Base-by-base conservation (phyloP, 129 eudicot genomes). In the Glebionis coronaria region DNA sequence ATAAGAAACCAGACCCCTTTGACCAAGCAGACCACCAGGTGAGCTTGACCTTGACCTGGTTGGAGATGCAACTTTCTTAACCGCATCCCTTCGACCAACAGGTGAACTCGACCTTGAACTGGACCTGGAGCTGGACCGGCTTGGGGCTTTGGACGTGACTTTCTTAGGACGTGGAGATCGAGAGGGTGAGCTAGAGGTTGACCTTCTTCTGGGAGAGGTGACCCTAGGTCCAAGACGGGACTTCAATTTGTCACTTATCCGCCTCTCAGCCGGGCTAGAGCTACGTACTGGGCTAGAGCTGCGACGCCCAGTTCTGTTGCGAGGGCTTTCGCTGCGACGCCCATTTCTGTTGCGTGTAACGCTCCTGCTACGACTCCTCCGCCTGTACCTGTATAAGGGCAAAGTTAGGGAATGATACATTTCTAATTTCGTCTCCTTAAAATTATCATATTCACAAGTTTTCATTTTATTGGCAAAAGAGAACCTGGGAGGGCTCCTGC, bases 1-100 rank as follows among this genome's bases (percentile, higher is more conserved):
- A 76, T 93, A 93, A 1, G 99, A 88, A 46, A 93, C 99, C 72
- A 93, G 56, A 28, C 99, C 97, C 75, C 95, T 85, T 73, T 79
- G 86, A 28, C 72, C 90, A 19, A 47, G 42, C 42, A 35, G 42
- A 35, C 42, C 42, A 35, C 42, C 80, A 25, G 96, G 87, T 44
- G 96, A 80, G 77, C 87, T 88, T 53, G 78, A 72, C 42, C 42
- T 35, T 6, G 42, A 72, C 64, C 77, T 72, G 88, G 53, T 74
- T 56, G 2, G 97, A 83, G 88, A 15, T 23, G 14, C 78, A 75
- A 47, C 80, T 72, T 79, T 82, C 21, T 67, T 55, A 35, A 38
- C 49, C 49, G 4, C 11, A 7, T 46, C 47, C 47, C 46, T 60
- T 60, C 40, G 65, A 35, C 65, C 52, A 63, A 51, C 59, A 27